Evolutionary conservation across 495 filamentous ascomycete genomes (phyloP).

Genomic region (Penicillium crystallinum): DNA sequence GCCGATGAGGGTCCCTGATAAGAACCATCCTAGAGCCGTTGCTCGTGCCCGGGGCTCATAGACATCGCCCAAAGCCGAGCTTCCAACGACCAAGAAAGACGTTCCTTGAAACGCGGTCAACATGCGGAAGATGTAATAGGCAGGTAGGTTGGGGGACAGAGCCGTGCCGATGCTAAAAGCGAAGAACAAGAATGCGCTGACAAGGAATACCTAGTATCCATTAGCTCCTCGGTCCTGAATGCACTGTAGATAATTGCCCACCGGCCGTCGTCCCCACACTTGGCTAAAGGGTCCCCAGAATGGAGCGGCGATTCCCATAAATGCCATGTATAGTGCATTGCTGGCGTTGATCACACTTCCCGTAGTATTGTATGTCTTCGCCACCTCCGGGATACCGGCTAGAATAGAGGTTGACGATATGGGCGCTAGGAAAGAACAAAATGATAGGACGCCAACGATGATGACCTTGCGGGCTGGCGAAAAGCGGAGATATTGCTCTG

Average conservation of each 20-base stretch:
- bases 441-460: constrained; percentile 59
- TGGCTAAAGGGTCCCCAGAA: constrained; percentile 66
- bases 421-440: constrained; percentile 63
- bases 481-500: constrained; percentile 50
- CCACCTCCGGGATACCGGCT: constrained; percentile 65
- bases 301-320: constrained; percentile 63
- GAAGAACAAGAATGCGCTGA: constrained; percentile 54
- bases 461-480: constrained; percentile 50
- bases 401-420: constrained; percentile 65
- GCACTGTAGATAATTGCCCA: constrained; percentile 28
- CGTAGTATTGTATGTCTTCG: constrained; percentile 53
- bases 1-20: constrained; percentile 64
- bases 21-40: constrained; percentile 65
- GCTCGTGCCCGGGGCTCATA: constrained; percentile 61
- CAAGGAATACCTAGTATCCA: constrained; percentile 45
- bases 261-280: constrained; percentile 58
- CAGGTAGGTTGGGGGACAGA: constrained; percentile 57
- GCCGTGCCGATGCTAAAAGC: constrained; percentile 62
- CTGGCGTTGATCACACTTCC: constrained; percentile 62
- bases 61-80: constrained; percentile 59
- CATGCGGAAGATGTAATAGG: constrained; percentile 66
- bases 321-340: constrained; percentile 64
- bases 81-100: constrained; percentile 60
- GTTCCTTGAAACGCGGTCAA: constrained; percentile 70
- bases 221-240: constrained; percentile 4